Base-by-base conservation (phyloP, 768 basidiomycete species). In the Macrolepiota dolichaula region DNA sequence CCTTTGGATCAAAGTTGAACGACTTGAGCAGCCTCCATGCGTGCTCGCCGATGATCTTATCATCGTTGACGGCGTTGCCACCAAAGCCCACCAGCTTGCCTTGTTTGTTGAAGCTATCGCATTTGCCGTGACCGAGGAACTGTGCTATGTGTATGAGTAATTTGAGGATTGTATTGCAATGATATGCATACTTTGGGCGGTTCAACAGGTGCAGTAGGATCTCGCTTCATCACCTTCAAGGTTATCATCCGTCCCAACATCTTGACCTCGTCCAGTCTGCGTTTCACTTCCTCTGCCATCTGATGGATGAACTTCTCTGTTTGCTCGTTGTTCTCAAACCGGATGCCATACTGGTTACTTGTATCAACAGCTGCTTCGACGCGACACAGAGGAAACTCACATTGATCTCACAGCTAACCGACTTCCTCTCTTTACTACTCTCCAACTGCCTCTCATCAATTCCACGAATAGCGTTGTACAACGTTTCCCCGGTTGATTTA, bases 331-430 rank as follows among this genome's bases (percentile, higher is more conserved):
- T 85, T 85, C 67, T 90, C 85, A 71, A 98, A 98, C 3, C 97
- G 87, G 58, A 99, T 97, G 0, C 94, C 97, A 71, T 98, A 99
- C 95, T 97, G 58, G 15, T 38, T 4, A 44, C 13, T 47, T 47
- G 13, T 15, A 15, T 52, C 51, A 40, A 35, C 36, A 54, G 11
- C 54, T 9, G 11, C 9, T 11, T 36, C 32, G 17, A 47, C 35
- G 24, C 44, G 5, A 46, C 12, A 53, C 36, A 24, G 40, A 42
- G 17, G 17, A 17, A 36, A 81, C 93, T 70, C 66, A 96, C 95
- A 68, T 94, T 99, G 67, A 98, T 91, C 70, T 98, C 96, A 61
- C 92, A 95, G 11, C 91, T 94, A 19, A 99, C 94, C 5, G 89
- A 92, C 72, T 94, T 95, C 66, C 96, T 79, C 53, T 88, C 85